phyloP scores from a whole-genome alignment of 1,284 basidiomycete species.

The Heterobasidion irregulare region DNA sequence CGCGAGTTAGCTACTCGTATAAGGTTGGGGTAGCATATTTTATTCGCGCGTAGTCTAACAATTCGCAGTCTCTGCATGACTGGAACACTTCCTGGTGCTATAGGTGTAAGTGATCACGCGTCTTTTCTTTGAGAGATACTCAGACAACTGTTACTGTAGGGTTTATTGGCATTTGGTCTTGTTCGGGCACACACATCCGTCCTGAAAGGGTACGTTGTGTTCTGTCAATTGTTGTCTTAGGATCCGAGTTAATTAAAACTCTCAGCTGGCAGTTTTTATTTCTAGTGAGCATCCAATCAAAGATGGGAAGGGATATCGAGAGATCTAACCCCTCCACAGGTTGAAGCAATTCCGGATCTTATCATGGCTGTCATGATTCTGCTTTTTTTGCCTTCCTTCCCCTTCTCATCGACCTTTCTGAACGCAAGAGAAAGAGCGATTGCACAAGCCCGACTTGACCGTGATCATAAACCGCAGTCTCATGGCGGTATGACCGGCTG shows the following conservation, averaged over 20 bases:
- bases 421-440: conserved; percentile 41
- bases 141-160: conserved; percentile 20
- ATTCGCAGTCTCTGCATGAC: conserved; percentile 39
- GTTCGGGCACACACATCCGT: conserved; percentile 38
- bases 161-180: conserved; percentile 44
- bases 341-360: conserved; percentile 45
- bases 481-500: conserved; percentile 49
- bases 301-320: neutral
- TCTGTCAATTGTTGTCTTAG: neutral
- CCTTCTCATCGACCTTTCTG: conserved; percentile 27
- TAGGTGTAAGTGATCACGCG: conserved; percentile 28
- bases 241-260: neutral
- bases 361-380: conserved; percentile 38
- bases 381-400: conserved; percentile 36
- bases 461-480: conserved; percentile 45
- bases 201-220: conserved; percentile 29
- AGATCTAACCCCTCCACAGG: conserved; percentile 18
- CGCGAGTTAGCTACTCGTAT: conserved; percentile 47
- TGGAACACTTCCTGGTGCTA: conserved; percentile 42
- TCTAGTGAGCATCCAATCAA: conserved; percentile 25
- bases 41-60: neutral
- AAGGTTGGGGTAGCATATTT: conserved; percentile 19
- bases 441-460: conserved; percentile 43
- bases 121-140: neutral
- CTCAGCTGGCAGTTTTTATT: conserved; percentile 49